Base-by-base conservation (phyloP, 2,329 filamentous ascomycete genomes). In the Aspergillus piperis region DNA sequence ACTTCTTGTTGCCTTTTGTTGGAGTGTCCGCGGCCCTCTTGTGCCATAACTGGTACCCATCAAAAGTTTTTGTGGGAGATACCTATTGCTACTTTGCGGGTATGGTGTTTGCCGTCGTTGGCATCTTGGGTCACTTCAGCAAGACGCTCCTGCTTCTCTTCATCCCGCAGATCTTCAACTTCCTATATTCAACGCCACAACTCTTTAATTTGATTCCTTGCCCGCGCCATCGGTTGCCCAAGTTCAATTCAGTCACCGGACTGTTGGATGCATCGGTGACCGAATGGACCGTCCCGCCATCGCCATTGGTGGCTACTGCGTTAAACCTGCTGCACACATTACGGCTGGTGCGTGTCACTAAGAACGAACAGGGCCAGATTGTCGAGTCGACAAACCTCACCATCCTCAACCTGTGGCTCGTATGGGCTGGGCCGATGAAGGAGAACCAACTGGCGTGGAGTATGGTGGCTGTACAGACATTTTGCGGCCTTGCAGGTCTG, bases 1-100 rank as follows among this genome's bases (percentile, higher is more conserved):
- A 96, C 80, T 88, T 99, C 67, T 84, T 99, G 44, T 84, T 98
- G 15, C 95, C 95, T 15, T 98, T 98, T 81, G 85, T 98, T 62
- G 95, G 92, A 53, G 95, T 97, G 57, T 97, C 92, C 7, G 78
- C 90, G 54, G 95, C 95, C 8, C 84, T 99, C 15, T 85, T 95
- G 71, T 86, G 80, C 74, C 93, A 99, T 81, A 99, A 99, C 78
- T 96, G 92, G 91, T 99, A 92, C 73, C 95, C 95, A 0, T 92
- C 94, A 23, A 88, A 88, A 70, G 95, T 98, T 8, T 99, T 99
- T 72, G 94, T 98, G 8, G 95, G 95, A 58, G 95, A 99, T 77
- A 99, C 95, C 3, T 99, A 98, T 83, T 99, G 95, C 84, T 99
- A 99, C 80, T 97, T 99, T 77, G 95, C 95, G 0, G 95, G 95